A percentile compares a stretch with the other conserved stretches of the same genome.
Conservation (phyloP, 208 protist genomes). For the Trypanosoma vivax region DNA sequence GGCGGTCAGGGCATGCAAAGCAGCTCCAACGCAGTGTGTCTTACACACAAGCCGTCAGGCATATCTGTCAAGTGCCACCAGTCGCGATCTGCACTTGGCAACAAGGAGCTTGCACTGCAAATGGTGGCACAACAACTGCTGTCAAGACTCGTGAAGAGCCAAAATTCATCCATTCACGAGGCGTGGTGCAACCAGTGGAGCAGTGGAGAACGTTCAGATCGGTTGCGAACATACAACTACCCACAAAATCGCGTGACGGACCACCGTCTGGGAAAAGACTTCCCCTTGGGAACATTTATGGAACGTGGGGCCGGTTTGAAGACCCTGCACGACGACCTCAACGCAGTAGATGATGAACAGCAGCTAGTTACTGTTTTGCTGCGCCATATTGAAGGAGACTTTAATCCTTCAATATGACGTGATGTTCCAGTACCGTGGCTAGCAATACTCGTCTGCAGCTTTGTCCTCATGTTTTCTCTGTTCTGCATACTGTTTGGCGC, state of each 20-base stretch:
- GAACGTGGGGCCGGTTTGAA: slow-evolving; percentile 53
- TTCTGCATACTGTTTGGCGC: too few species aligned
- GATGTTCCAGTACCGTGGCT: not conserved
- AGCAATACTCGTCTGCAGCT: too few species aligned
- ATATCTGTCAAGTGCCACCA: slow-evolving; percentile 89
- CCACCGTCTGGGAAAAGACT: slow-evolving; percentile 84
- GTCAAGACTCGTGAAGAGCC: slow-evolving; percentile 45
- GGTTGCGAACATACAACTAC: slow-evolving; percentile 89
- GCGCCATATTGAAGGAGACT: slow-evolving; percentile 70
- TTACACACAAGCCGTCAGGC: slow-evolving; percentile 82
- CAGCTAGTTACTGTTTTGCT: slow-evolving; percentile 57
- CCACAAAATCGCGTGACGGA: slow-evolving; percentile 87
- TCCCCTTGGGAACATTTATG: slow-evolving; percentile 69
- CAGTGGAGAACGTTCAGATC: slow-evolving; percentile 85
- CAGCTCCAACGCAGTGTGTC: slow-evolving; percentile 81
- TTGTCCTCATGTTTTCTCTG: not conserved
- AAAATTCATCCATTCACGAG: slow-evolving; percentile 66
- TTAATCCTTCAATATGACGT: slow-evolving; percentile 31
- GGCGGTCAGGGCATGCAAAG: slow-evolving; percentile 89
- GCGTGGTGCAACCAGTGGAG: slow-evolving; percentile 81
- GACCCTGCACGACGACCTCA: slow-evolving; percentile 74
- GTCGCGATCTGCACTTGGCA: slow-evolving; percentile 77
- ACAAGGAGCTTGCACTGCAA: slow-evolving; percentile 84
- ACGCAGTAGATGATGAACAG: slow-evolving; percentile 58
- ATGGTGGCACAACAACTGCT: slow-evolving; percentile 83